A percentile compares a stretch with the other conserved stretches of the same genome.
Conservation (phyloP, 2,329 filamentous ascomycete species). For the Neopestalotiopsis sp. region DNA sequence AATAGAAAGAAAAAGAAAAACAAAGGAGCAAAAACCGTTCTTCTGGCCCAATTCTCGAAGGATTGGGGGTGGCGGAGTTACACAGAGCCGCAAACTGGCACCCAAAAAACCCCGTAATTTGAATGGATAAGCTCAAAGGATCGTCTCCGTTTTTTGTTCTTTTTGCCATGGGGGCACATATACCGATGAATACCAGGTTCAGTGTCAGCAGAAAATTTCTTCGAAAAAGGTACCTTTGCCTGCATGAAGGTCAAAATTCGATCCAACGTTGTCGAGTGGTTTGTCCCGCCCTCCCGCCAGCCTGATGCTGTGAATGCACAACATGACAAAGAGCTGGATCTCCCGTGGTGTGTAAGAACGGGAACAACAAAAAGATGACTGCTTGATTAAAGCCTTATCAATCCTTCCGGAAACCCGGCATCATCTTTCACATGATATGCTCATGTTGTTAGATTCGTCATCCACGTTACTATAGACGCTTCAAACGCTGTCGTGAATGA, state of each 20-base stretch:
- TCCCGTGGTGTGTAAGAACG: not conserved
- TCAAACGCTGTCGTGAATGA: too few species aligned
- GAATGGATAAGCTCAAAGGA: not conserved
- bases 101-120: not conserved
- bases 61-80: not conserved
- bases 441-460: too few species aligned
- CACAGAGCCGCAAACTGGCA: not conserved
- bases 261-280: not conserved
- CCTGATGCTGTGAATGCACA: not conserved
- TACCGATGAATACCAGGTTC: not conserved
- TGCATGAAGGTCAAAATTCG: not conserved
- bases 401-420: not conserved
- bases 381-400: not conserved
- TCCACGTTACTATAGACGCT: too few species aligned
- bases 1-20: not conserved
- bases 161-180: not conserved
- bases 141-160: not conserved
- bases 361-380: not conserved
- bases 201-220: not conserved
- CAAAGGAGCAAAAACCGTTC: not conserved
- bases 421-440: not conserved
- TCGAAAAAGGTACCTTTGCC: not conserved
- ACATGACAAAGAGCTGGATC: not conserved
- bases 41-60: not conserved
- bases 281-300: not conserved